Evolutionary conservation across 2,329 filamentous ascomycete genomes (phyloP).

Genomic region (Neonectria sp.): DNA sequence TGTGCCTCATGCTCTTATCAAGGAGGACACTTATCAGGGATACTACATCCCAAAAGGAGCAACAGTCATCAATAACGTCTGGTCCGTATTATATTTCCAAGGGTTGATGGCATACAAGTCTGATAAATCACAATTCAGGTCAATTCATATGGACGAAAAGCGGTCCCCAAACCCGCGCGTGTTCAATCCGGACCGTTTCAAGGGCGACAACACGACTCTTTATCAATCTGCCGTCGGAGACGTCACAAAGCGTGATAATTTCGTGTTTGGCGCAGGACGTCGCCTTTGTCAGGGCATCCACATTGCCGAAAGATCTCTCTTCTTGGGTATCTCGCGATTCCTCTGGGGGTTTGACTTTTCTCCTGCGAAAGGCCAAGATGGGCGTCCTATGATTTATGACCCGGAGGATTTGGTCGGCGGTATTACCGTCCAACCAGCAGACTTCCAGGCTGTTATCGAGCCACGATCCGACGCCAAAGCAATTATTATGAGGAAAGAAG

Average conservation of each 20-base stretch:
- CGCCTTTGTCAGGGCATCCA: conserved; percentile 38
- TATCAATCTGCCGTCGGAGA: conserved; percentile 31
- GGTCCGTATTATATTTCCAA: conserved; percentile 23
- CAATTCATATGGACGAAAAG: conserved; percentile 75
- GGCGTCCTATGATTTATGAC: no score
- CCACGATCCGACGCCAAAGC: no score
- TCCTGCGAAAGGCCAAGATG: no score
- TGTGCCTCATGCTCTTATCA: conserved; percentile 55
- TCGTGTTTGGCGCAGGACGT: conserved; percentile 36
- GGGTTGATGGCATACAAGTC: no score
- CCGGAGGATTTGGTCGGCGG: no score
- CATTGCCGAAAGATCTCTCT: conserved; percentile 34
- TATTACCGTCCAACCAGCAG: no score
- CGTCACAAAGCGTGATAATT: conserved; percentile 25
- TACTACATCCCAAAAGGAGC: conserved; percentile 49
- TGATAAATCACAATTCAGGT: no score
- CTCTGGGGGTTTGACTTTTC: conserved; percentile 34
- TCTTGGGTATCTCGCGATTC: conserved; percentile 31
- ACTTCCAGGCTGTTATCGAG: no score
- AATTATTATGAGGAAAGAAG: no score
- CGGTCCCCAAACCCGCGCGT: conserved; percentile 66
- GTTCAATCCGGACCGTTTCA: conserved; percentile 54
- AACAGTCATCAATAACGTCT: conserved; percentile 44
- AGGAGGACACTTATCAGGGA: conserved; percentile 43
- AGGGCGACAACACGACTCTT: conserved; percentile 16